Base-by-base conservation (phyloP, 2,329 filamentous ascomycete genomes). In the Fusarium paranaense region DNA sequence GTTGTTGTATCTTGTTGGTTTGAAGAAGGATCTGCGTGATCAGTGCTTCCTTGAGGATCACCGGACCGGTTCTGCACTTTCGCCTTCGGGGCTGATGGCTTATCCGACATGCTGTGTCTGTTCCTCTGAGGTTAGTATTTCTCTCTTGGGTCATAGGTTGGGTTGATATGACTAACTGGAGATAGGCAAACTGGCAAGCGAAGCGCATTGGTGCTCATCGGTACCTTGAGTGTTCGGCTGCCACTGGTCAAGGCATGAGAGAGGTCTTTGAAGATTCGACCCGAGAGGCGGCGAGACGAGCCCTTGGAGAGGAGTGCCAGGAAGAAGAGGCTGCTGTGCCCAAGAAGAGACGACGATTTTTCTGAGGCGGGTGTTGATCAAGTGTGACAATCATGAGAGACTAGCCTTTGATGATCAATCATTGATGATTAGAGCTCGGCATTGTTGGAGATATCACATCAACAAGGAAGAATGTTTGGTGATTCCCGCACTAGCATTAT, bases 171-270 rank as follows among this genome's bases (percentile, higher is more conserved):
- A 18, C 58, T 78, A 10, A 76, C 14, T 3, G 8, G 7, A 0
- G 13, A n/a, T 25, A 84, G 82, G 82, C 78, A 1, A 64, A 54
- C 10, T 83, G 79, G 74, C 80, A 82, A 40, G 82, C 82, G 0
- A 66, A 66, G 11, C 76, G 79, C 0, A 80, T 84, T 27, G 76
- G 78, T 2, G 81, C 79, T 0, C 57, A 77, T 27, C 62, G 65
- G 7, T 84, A 83, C 47, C 33, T 77, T 11, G 83, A 84, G 64
- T 83, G 82, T 62, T 84, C 83, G 6, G 81, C 83, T 56, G 69
- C 76, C 13, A 83, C 80, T 8, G 82, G 82, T 2, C 78, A 84
- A 25, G 82, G 81, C 6, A 72, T 84, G 63, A 76, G 80, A 14
- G 69, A 66, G 5, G 47, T 83, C 3, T 70, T 84, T 4, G 78